Conservation (phyloP, 2,329 filamentous ascomycete genomes). For the Ophiocordyceps camponoti-leonardi region DNA sequence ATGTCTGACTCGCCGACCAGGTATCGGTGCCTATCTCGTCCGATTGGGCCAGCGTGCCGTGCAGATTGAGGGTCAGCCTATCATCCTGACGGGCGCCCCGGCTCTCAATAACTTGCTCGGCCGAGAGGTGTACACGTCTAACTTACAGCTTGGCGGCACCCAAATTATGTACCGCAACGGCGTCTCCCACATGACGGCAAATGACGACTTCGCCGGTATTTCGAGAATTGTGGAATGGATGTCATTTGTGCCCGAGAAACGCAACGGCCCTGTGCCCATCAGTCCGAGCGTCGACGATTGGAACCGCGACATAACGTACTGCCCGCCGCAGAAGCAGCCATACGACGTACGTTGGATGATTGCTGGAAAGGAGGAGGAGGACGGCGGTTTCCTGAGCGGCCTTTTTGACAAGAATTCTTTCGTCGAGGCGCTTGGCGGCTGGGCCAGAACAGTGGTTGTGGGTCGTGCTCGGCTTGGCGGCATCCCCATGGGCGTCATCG, state of each 20-base stretch:
- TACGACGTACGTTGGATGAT: slow-evolving; percentile 96
- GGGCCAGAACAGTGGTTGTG: slow-evolving; percentile 92
- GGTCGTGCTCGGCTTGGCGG: slow-evolving; percentile 91
- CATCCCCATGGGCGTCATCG: slow-evolving; percentile 97
- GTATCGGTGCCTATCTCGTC: slow-evolving; percentile 96
- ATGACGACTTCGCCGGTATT: slow-evolving; percentile 94
- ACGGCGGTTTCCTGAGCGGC: slow-evolving; percentile 55
- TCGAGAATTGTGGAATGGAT: slow-evolving; percentile 97
- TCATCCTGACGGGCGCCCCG: slow-evolving; percentile 92
- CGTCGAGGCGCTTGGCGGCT: slow-evolving; percentile 88
- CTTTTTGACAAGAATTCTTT: slow-evolving; percentile 96
- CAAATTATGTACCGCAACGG: slow-evolving; percentile 99
- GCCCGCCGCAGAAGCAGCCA: slow-evolving; percentile 61
- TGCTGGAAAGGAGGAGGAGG: slow-evolving; percentile 65
- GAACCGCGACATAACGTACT: slow-evolving; percentile 85
- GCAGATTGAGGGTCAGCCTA: slow-evolving; percentile 96
- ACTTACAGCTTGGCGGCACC: slow-evolving; percentile 97
- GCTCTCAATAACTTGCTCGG: slow-evolving; percentile 97
- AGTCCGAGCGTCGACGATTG: slow-evolving; percentile 70
- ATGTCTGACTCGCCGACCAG: slow-evolving; percentile 14
- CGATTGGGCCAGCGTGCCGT: slow-evolving; percentile 96
- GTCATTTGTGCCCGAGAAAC: slow-evolving; percentile 92
- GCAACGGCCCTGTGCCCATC: slow-evolving; percentile 83
- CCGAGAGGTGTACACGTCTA: slow-evolving; percentile 96
- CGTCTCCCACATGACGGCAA: slow-evolving; percentile 97